Conservation (phyloP, 345 rosid genomes). For the Dipteronia sinensis region DNA sequence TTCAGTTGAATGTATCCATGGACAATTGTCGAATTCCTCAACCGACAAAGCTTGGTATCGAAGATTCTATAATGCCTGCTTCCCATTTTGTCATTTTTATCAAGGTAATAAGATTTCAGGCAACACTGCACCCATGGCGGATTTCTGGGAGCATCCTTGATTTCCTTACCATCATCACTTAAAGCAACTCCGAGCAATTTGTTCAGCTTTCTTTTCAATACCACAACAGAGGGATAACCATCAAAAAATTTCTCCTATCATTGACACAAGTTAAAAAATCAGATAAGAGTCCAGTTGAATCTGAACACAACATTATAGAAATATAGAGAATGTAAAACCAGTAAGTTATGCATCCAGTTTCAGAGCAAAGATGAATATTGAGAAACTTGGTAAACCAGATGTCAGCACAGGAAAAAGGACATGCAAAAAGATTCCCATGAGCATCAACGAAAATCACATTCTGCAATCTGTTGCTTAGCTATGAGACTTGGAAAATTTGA, state of each 20-base stretch:
- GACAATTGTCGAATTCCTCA: not conserved
- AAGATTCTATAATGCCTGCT: slow-evolving; percentile 59
- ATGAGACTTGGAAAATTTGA: not conserved
- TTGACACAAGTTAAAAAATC: slow-evolving; percentile 2
- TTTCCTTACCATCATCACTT: slow-evolving; percentile 30
- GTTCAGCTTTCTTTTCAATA: slow-evolving; percentile 48
- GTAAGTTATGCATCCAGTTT: not conserved
- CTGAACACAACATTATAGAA: not conserved
- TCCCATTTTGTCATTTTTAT: slow-evolving; percentile 50
- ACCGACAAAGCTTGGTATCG: slow-evolving; percentile 52
- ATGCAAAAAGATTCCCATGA: not conserved
- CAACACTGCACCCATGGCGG: slow-evolving; percentile 89
- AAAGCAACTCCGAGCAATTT: slow-evolving; percentile 56
- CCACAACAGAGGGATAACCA: slow-evolving; percentile 38
- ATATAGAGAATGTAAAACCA: slow-evolving; percentile 2
- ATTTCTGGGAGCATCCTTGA: slow-evolving; percentile 45
- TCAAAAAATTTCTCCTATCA: slow-evolving; percentile 60
- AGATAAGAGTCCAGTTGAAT: slow-evolving; percentile 1
- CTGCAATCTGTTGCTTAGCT: not conserved
- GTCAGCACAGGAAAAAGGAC: not conserved
- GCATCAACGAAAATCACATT: not conserved
- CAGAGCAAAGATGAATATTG: not conserved
- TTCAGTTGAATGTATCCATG: not conserved
- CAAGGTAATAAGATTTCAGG: slow-evolving; percentile 52
- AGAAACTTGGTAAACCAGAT: not conserved